Conservation (phyloP, 352 stramenopile species). For the Phytophthora tentaculata region DNA sequence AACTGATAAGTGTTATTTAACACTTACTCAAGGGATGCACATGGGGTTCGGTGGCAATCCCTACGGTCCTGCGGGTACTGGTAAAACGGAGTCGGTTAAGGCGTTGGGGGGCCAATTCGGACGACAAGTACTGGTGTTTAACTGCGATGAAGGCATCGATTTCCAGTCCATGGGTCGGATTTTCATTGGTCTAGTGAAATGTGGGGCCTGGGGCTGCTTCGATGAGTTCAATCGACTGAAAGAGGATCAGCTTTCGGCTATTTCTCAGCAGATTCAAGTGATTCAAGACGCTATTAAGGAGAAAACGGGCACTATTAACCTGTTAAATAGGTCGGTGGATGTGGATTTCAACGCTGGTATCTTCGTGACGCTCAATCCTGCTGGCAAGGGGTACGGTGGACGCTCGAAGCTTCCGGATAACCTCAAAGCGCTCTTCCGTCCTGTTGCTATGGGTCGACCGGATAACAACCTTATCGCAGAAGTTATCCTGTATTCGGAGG, state of each 20-base stretch:
- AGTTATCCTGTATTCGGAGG: slow-evolving; percentile 93
- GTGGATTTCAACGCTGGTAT: slow-evolving; percentile 95
- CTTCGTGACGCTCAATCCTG: slow-evolving; percentile 96
- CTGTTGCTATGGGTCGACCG: slow-evolving; percentile 91
- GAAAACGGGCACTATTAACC: slow-evolving; percentile 62
- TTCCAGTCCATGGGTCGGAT: slow-evolving; percentile 95
- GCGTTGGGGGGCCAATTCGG: slow-evolving; percentile 91
- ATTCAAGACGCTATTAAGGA: slow-evolving; percentile 96
- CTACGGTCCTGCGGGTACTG: slow-evolving; percentile 93
- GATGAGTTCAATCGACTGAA: slow-evolving; percentile 97
- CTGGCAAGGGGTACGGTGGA: slow-evolving; percentile 94
- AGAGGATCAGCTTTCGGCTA: slow-evolving; percentile 93
- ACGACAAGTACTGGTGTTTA: slow-evolving; percentile 93
- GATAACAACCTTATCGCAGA: slow-evolving; percentile 96
- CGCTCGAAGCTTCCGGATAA: slow-evolving; percentile 94
- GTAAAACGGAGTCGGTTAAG: slow-evolving; percentile 96
- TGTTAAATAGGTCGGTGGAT: slow-evolving; percentile 87
- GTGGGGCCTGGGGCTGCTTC: slow-evolving; percentile 96
- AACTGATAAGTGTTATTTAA: slow-evolving; percentile 96
- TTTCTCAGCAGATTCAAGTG: slow-evolving; percentile 95
- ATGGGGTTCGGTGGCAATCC: slow-evolving; percentile 95
- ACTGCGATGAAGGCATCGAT: slow-evolving; percentile 96
- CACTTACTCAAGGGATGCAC: slow-evolving; percentile 93
- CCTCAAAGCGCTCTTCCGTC: slow-evolving; percentile 95
- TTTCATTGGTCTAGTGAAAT: slow-evolving; percentile 95